These are phyloP conservation scores for Hordeum vulgare DNA, from an alignment of 176 grass and related monocot genomes.

Conservation along the genomic window MorexV3_pseudomolecules_assembly NC_058520.1:511973506-511974005, in stretches of 20 bases:
- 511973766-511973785: neutral
- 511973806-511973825: neutral
- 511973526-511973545: neutral
- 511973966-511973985: neutral
- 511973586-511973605: neutral
- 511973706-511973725: neutral
- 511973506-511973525: neutral
- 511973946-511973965: neutral
- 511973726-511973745: neutral
- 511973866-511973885: neutral
- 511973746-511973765: neutral
- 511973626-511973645: neutral
- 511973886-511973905: neutral
- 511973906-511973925: neutral
- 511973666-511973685: neutral
- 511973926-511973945: neutral
- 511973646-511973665: neutral
- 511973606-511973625: neutral
- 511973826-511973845: neutral
- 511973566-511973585: neutral
- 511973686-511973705: neutral
- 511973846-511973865: neutral
- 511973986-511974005: neutral
- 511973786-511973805: neutral
- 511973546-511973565: neutral